phyloP scores from a whole-genome alignment of 768 basidiomycete species.

The Calocybe gangraenosa region DNA sequence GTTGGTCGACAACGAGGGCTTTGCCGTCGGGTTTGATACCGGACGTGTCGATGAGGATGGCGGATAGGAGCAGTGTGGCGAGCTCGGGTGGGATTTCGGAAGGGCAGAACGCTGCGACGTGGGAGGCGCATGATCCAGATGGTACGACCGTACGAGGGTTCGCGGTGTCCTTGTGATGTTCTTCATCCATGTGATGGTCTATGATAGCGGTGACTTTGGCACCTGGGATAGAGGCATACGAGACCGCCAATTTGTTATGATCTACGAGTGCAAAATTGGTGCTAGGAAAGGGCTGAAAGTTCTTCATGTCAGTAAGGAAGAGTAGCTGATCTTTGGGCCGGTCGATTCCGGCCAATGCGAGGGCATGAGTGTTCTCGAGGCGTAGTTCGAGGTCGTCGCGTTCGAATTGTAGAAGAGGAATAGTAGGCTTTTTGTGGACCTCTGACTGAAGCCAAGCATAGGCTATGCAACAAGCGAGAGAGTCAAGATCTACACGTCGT shows the following conservation, averaged over 20 bases:
- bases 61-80: slow-evolving; percentile 73
- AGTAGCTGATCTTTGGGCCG: slow-evolving; percentile 54
- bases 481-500: slow-evolving; percentile 75
- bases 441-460: slow-evolving; percentile 74
- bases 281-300: slow-evolving; percentile 42
- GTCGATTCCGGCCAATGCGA: slow-evolving; percentile 54
- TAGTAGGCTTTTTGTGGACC: slow-evolving; percentile 46
- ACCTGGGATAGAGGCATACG: slow-evolving; percentile 37
- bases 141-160: slow-evolving; percentile 69
- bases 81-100: slow-evolving; percentile 52
- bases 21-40: slow-evolving; percentile 79
- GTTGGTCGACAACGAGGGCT: slow-evolving; percentile 59
- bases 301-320: slow-evolving; percentile 62
- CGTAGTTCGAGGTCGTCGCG: slow-evolving; percentile 72
- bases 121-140: slow-evolving; percentile 67
- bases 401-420: slow-evolving; percentile 72
- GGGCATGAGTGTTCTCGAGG: slow-evolving; percentile 81
- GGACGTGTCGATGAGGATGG: slow-evolving; percentile 83
- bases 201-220: slow-evolving; percentile 70
- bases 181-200: slow-evolving; percentile 93
- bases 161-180: slow-evolving; percentile 52
- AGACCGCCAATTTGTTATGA: slow-evolving; percentile 67
- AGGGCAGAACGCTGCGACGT: slow-evolving; percentile 31
- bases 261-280: slow-evolving; percentile 80
- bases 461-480: slow-evolving; percentile 79